Evolutionary conservation across 2,329 filamentous ascomycete genomes (phyloP).

Genomic region (Xylaria sp.): DNA sequence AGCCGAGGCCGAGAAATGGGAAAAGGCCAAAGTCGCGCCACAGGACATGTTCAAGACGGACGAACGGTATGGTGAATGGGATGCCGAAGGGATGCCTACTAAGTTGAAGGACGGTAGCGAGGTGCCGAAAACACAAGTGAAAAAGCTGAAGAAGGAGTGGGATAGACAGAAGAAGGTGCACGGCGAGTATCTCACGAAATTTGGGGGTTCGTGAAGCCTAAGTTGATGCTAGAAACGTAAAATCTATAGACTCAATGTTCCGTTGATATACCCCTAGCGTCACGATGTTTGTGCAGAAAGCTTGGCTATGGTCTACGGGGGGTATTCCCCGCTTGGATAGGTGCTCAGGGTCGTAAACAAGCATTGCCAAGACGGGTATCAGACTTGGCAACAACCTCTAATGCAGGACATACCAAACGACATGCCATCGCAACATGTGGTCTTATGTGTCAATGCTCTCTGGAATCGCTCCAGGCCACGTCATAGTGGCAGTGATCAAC

Average conservation of each 20-base stretch:
- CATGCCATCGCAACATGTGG: slow-evolving; percentile 1
- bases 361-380: slow-evolving; percentile 45
- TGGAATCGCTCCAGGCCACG: neutral
- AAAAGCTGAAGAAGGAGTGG: slow-evolving; percentile 91
- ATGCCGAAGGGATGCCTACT: slow-evolving; percentile 82
- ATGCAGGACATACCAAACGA: slow-evolving; percentile 30
- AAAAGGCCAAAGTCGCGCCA: slow-evolving; percentile 67
- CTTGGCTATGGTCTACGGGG: neutral
- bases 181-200: slow-evolving; percentile 66
- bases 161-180: slow-evolving; percentile 88
- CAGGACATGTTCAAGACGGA: slow-evolving; percentile 67
- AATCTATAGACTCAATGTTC: neutral
- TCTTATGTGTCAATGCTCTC: neutral
- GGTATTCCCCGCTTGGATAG: neutral
- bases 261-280: slow-evolving; percentile 1
- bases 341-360: slow-evolving; percentile 31
- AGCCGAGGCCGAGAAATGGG: slow-evolving; percentile 64
- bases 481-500: neutral
- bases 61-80: slow-evolving; percentile 78
- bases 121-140: slow-evolving; percentile 79
- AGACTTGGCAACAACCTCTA: slow-evolving; percentile 43
- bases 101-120: slow-evolving; percentile 82
- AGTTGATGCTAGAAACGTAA: neutral
- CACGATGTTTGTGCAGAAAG: neutral
- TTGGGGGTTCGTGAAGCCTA: slow-evolving; percentile 44